These are phyloP conservation scores for Boeremia lycopersici DNA, from an alignment of 2,329 filamentous ascomycete species.

Conservation along the genomic window DNA sequence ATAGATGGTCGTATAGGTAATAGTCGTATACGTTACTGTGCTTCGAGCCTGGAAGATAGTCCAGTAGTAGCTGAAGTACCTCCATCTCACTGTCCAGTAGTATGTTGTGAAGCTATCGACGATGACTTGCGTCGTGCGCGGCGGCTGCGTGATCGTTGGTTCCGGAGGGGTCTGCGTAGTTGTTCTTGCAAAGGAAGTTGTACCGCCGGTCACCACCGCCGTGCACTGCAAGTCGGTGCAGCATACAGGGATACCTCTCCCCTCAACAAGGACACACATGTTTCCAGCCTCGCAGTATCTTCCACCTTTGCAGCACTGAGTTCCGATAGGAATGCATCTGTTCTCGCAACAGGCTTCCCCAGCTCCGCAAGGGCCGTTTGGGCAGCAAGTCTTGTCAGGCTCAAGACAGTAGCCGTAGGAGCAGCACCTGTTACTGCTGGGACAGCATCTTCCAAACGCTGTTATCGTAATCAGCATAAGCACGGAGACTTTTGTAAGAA, in stretches of 20 bases:
- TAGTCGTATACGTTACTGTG: slow-evolving; percentile 21
- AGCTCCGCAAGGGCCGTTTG: slow-evolving; percentile 13
- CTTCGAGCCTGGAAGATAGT: slow-evolving; percentile 13
- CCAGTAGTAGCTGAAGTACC: slow-evolving; percentile 25
- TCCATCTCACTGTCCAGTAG: slow-evolving; percentile 27
- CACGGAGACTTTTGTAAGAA: not conserved
- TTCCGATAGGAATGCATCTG: slow-evolving; percentile 19
- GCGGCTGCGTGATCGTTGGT: slow-evolving; percentile 15
- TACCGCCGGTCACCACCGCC: slow-evolving; percentile 19
- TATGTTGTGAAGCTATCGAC: slow-evolving; percentile 16
- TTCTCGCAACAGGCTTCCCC: slow-evolving; percentile 19
- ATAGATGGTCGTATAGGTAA: slow-evolving; percentile 22
- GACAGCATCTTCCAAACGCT: slow-evolving; percentile 22
- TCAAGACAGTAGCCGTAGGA: slow-evolving; percentile 25
- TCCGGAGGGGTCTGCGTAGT: slow-evolving; percentile 1
- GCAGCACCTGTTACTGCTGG: slow-evolving; percentile 16
- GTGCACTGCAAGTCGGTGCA: slow-evolving; percentile 26
- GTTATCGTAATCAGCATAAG: not conserved
- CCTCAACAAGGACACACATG: slow-evolving; percentile 18
- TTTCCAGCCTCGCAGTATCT: slow-evolving; percentile 25
- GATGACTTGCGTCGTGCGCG: slow-evolving; percentile 5
- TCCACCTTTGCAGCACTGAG: slow-evolving; percentile 18
- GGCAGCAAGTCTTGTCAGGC: slow-evolving; percentile 23
- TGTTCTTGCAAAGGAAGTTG: slow-evolving; percentile 14
- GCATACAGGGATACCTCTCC: slow-evolving; percentile 14